phyloP scores from a whole-genome alignment of 208 protist species.

The Trypanosoma caninum region DNA sequence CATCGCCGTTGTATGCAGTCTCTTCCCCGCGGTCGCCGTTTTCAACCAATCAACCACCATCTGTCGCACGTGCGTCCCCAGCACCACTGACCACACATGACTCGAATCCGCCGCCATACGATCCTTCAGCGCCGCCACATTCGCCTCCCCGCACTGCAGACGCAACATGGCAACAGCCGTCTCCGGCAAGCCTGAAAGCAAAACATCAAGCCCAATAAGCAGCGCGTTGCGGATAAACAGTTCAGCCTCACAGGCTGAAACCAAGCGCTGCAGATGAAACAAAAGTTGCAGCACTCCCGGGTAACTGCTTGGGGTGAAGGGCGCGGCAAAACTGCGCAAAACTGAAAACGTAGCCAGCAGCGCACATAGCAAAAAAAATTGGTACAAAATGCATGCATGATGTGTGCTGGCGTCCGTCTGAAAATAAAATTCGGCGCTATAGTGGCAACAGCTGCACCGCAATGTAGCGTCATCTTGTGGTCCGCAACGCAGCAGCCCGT shows the following conservation, averaged over 20 bases:
- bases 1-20: constrained; percentile 40
- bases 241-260: constrained; percentile 4
- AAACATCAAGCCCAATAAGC: constrained; percentile 41
- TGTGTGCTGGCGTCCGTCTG: constrained; percentile 32
- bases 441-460: constrained; percentile 63
- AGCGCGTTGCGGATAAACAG: constrained; percentile 43
- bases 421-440: constrained; percentile 69
- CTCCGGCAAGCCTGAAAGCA: constrained; percentile 39
- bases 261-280: constrained; percentile 24
- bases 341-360: constrained; percentile 55
- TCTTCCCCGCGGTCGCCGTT: constrained; percentile 1
- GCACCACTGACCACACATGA: constrained; percentile 28
- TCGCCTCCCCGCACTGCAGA: constrained; percentile 53
- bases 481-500: constrained; percentile 32
- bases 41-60: constrained; percentile 11
- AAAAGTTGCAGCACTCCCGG: constrained; percentile 31
- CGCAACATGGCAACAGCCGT: constrained; percentile 26
- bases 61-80: constrained; percentile 47
- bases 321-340: constrained; percentile 37
- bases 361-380: constrained; percentile 47
- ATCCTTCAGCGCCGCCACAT: constrained; percentile 26
- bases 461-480: constrained; percentile 29
- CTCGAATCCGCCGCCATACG: constrained; percentile 45
- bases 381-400: constrained; percentile 58
- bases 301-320: constrained; percentile 22